Evolutionary conservation across 345 rosid genomes (phyloP), one percentile per base, ranked within the genome.

Genomic region (Microthlaspi erraticum): DNA sequence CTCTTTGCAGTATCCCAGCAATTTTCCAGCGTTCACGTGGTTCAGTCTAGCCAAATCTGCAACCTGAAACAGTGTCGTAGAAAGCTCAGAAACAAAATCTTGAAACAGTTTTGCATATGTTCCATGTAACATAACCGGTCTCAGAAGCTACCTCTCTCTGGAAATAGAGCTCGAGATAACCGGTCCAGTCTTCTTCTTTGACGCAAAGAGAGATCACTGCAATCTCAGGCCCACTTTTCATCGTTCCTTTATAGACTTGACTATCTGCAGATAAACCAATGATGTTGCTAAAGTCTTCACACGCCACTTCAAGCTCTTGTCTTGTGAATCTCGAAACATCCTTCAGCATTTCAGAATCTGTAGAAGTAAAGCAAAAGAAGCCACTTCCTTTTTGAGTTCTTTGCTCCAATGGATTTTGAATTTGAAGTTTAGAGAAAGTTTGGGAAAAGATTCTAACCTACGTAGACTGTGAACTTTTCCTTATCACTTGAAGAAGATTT

Each of bases 271-370:
- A 92, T 55, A 94, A 87, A 32, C 96, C 99, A 53, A 95, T 92
- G 52, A 95, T 90, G 77, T 95, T 95, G 85, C 98, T 95, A 77
- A 92, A 95, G 81, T 95, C 98, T 86, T 95, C 99, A 73, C 98
- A 95, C 36, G 99, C 98, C 57, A 88, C 90, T 84, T 95, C 99
- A 60, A 95, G 97, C 66, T 88, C 98, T 81, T 87, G 97, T 79
- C 96, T 90, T 69, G 91, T 83, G 75, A 82, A 88, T 81, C 88
- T 92, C n/a, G 61, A 75, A 8, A 95, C 87, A 59, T 86, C 90
- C 67, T 91, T 91, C 79, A 94, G 83, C 78, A 86, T 71, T 80
- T 91, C 97, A 39, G 96, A 77, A 81, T 94, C 99, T 94, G 89
- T 44, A 43, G n/a, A 55, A 32, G 14, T 32, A 66, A 0, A 14